Base-by-base conservation (phyloP, 2,329 filamentous ascomycete species). In the Chrysoporthe austroafricana region DNA sequence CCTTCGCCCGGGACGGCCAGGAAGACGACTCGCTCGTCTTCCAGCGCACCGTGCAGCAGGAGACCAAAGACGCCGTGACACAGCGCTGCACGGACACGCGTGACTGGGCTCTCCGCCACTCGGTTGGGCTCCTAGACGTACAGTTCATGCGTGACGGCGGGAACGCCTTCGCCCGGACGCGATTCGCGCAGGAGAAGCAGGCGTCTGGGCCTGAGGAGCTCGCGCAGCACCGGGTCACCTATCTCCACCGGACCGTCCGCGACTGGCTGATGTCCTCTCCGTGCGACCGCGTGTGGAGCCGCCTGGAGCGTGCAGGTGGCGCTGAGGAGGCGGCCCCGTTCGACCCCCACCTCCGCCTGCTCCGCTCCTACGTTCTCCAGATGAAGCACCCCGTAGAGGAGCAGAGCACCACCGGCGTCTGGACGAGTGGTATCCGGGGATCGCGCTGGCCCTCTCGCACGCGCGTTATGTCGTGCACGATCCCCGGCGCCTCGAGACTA, bases 401-500 rank as follows among this genome's bases (percentile, higher is more conserved):
- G 34, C 78, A 18, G 78, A 80, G 63, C 76, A 75, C 50, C 78
- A 80, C 26, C 77, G 78, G 5, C 71, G 78, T 1, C 69, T 80
- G 16, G 78, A 80, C 21, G 78, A 80, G 52, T 80, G 78, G 78
- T 80, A 77, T 57, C 78, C 78, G 0, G 78, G 77, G 6, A 78
- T 80, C 62, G 75, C 74, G 0, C 73, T 80, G 1, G 76, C 78
- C n/a, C 73, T 80, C 71, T 76, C 78, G 0, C 78, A 80, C 58
- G 76, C 78, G 4, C 71, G 78, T 21, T 70, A 76, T 61, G 68
- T 76, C 21, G 26, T 18, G 2, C 67, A 70, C 1, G 75, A 77
- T 26, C 62, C 71, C 0, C 43, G 32, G 4, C 9, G 44, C 14
- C 62, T 73, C 3, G 69, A 73, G 62, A 68, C 64, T 3, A 39